Evolutionary conservation across 164 flowering plant genomes (phyloP), one percentile per base, ranked within the genome.

Genomic region (Nelumbo lutea): DNA sequence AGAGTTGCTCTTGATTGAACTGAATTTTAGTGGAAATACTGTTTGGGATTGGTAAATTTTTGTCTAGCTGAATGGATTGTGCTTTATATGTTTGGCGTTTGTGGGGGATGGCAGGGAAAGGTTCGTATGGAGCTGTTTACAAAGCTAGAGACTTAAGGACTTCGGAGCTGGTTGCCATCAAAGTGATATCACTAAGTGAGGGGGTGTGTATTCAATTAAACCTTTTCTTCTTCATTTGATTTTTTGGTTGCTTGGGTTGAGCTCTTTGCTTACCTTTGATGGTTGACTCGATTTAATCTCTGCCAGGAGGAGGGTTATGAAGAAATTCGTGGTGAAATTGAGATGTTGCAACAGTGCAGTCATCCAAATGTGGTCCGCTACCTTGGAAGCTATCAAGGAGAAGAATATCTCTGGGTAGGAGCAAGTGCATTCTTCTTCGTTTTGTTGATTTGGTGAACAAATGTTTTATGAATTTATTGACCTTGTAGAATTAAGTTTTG

Each of bases 301-400:
- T 72, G 58, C 67, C 81, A 93, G 99, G 99, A 96, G 79, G 99
- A 96, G 79, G 99, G 99, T 39, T 96, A 93, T 78, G 99, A 96
- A 79, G 99, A 96, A 75, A 96, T 96, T 67, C 90, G 98, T 64
- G 98, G 99, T 52, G 99, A 96, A 78, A 96, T 96, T 77, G 99
- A 96, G 83, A 96, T 92, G 96, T 80, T 96, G 82, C 99, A 96
- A 81, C 96, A 96, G 66, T 96, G 99, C 73, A 93, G 84, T 82
- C 98, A 96, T 82, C 98, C 99, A 9, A 96, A 96, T 86, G 99
- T 96, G 76, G 99, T 96, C 42, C 93, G 99, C 52, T 96, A 96
- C 75, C 89, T 96, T 68, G 98, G 99, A 60, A 96, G 99, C 81
- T 96, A 91, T 76, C 99, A 96, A 82, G 98, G 97, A 61, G 99